Percentiles rank a stretch among this genome's conserved stretches.
phyloP scores from a whole-genome alignment of 805 yeast genomes.

The Pichia membranifaciens region DNA sequence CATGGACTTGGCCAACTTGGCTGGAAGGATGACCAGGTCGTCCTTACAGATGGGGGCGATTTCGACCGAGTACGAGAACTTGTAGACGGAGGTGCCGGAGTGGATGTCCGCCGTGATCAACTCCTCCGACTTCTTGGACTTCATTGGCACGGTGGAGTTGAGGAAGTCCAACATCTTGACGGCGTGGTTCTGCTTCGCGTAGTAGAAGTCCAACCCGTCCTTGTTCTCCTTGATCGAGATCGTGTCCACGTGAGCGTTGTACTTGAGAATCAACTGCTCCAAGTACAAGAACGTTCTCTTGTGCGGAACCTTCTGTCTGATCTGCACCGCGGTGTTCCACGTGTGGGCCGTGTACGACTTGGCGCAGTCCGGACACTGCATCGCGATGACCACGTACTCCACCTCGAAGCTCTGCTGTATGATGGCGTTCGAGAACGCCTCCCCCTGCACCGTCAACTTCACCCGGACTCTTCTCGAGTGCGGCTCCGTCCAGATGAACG shows the following conservation, averaged over 20 bases:
- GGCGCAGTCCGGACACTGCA: slow-evolving; percentile 99
- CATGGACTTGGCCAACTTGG: slow-evolving; percentile 72
- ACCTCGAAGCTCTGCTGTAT: slow-evolving; percentile 94
- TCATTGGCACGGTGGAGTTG: slow-evolving; percentile 76
- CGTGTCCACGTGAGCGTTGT: slow-evolving; percentile 90
- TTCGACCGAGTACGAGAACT: slow-evolving; percentile 89
- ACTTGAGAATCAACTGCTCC: slow-evolving; percentile 90
- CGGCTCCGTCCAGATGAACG: slow-evolving; percentile 98
- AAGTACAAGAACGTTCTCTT: slow-evolving; percentile 93
- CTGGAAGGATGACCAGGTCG: slow-evolving; percentile 88
- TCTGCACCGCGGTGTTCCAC: slow-evolving; percentile 97
- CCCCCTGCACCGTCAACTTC: slow-evolving; percentile 93
- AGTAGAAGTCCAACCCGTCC: slow-evolving; percentile 94
- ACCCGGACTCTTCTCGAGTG: slow-evolving; percentile 93
- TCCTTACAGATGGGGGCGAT: slow-evolving; percentile 96
- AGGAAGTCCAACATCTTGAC: slow-evolving; percentile 90
- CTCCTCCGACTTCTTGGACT: slow-evolving; percentile 80
- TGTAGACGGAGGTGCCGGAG: slow-evolving; percentile 79
- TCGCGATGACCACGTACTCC: slow-evolving; percentile 86
- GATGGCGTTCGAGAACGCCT: slow-evolving; percentile 85
- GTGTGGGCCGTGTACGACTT: slow-evolving; percentile 94
- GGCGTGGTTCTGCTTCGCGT: slow-evolving; percentile 84
- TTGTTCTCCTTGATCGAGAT: slow-evolving; percentile 86
- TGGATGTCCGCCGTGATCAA: slow-evolving; percentile 89
- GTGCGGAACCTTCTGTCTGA: slow-evolving; percentile 95